Conservation (phyloP, 345 rosid genomes). For the Melaleuca quinquenervia region DNA sequence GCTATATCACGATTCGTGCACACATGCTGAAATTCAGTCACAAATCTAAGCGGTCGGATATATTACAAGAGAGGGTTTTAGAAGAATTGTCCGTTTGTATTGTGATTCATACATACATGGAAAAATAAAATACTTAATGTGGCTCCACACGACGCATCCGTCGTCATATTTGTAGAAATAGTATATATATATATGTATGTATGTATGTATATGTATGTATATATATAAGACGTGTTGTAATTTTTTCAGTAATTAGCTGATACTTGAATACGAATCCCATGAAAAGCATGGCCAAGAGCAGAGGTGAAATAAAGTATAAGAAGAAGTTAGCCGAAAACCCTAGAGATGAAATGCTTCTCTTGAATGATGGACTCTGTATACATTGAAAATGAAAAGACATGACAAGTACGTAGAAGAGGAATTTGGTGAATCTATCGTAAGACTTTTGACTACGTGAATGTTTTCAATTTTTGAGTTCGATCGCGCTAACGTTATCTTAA, state of each 20-base stretch:
- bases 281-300: not conserved
- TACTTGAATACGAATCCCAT: not conserved
- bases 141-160: not conserved
- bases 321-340: not conserved
- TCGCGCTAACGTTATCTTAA: not conserved
- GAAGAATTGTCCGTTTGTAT: not conserved
- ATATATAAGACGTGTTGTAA: not conserved
- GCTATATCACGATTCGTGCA: not conserved
- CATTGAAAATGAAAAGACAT: not conserved
- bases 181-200: too few species aligned
- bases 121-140: not conserved
- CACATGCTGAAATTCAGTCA: not conserved
- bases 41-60: not conserved
- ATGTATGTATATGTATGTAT: too few species aligned
- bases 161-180: not conserved
- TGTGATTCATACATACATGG: not conserved
- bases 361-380: not conserved
- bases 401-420: not conserved
- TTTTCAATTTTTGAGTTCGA: not conserved
- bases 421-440: not conserved
- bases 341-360: not conserved
- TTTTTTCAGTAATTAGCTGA: too few species aligned
- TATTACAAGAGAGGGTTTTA: not conserved
- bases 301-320: not conserved
- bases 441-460: not conserved